phyloP scores from a whole-genome alignment of 2,329 filamentous ascomycete species.

The Colletotrichum eleusines region DNA sequence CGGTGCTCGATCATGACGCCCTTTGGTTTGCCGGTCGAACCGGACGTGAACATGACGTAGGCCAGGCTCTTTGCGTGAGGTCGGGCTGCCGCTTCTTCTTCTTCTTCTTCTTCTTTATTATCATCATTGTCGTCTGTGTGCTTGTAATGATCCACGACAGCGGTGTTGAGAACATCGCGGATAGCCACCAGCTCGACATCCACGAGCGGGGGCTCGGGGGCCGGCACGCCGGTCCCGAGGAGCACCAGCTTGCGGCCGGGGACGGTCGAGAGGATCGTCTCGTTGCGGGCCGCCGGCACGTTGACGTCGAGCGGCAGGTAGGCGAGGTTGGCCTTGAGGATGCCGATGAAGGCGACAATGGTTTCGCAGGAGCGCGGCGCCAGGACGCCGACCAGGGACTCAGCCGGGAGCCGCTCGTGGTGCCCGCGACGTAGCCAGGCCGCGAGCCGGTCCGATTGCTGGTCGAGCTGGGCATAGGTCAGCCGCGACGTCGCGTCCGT shows the following conservation, averaged over 20 bases:
- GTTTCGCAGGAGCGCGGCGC: constrained; percentile 45
- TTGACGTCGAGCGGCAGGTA: constrained; percentile 46
- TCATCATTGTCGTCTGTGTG: too few species aligned
- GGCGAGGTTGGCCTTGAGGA: constrained; percentile 46
- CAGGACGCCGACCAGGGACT: constrained; percentile 43
- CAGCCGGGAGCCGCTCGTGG: constrained; percentile 2
- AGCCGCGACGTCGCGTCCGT: constrained; percentile 38
- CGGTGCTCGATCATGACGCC: constrained; percentile 34
- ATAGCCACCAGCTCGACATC: constrained; percentile 6
- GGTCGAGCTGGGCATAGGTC: constrained; percentile 44
- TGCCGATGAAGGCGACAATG: constrained; percentile 44
- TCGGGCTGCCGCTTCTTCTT: background rate
- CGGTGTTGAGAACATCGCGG: too few species aligned
- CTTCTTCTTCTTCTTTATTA: too few species aligned
- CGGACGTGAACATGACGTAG: constrained; percentile 39
- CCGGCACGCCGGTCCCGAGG: constrained; percentile 8
- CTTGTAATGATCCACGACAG: too few species aligned
- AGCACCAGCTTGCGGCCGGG: constrained; percentile 29
- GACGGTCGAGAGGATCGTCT: constrained; percentile 41
- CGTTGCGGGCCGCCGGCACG: constrained; percentile 40
- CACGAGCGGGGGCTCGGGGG: background rate
- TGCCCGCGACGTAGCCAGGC: background rate
- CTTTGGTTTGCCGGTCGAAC: constrained; percentile 36
- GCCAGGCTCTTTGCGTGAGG: constrained; percentile 17
- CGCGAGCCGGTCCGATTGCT: constrained; percentile 41